A percentile compares a stretch with the other conserved stretches of the same genome.
Evolutionary conservation across 108 stramenopile species (phyloP).

Genomic region (Mediolabrus comicus): DNA sequence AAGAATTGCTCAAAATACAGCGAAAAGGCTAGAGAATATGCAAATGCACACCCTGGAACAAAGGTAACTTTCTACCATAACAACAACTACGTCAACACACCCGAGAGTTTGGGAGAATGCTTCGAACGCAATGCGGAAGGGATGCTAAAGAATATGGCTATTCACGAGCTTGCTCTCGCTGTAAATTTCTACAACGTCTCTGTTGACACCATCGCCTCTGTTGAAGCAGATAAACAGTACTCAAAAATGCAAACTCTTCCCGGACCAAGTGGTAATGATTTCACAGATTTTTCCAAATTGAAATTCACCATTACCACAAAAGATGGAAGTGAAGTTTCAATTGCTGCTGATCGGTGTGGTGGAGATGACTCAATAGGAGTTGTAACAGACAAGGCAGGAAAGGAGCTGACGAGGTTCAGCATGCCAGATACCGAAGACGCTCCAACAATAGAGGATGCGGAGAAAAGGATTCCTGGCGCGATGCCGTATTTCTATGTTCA

Average conservation of each 20-base stretch:
- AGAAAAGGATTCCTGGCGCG: conserved; percentile 53
- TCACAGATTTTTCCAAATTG: conserved; percentile 73
- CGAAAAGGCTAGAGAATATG: conserved; percentile 49
- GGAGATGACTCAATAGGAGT: conserved; percentile 73
- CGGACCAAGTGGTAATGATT: conserved; percentile 42
- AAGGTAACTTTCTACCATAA: conserved; percentile 78
- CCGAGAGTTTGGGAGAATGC: conserved; percentile 67
- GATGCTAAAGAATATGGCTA: conserved; percentile 92
- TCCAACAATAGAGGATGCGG: conserved; percentile 40
- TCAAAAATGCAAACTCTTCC: conserved; percentile 47
- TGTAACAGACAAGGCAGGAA: conserved; percentile 57
- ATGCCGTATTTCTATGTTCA: conserved; percentile 90
- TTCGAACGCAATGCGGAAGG: conserved; percentile 86
- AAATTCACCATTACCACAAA: conserved; percentile 71
- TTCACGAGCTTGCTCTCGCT: conserved; percentile 80
- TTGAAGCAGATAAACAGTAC: conserved; percentile 63
- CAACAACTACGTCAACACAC: conserved; percentile 63
- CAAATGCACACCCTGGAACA: conserved; percentile 19
- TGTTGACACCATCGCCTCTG: conserved; percentile 62
- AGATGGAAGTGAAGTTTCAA: conserved; percentile 54
- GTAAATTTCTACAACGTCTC: conserved; percentile 79
- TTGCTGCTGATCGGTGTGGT: conserved; percentile 86
- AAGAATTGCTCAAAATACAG: conserved; percentile 84
- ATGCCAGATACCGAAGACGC: conserved; percentile 71
- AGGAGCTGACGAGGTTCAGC: conserved; percentile 55